These are phyloP conservation scores for Pythium scleroteichum DNA, from an alignment of 352 stramenopile genomes.

Conservation along the genomic window DNA sequence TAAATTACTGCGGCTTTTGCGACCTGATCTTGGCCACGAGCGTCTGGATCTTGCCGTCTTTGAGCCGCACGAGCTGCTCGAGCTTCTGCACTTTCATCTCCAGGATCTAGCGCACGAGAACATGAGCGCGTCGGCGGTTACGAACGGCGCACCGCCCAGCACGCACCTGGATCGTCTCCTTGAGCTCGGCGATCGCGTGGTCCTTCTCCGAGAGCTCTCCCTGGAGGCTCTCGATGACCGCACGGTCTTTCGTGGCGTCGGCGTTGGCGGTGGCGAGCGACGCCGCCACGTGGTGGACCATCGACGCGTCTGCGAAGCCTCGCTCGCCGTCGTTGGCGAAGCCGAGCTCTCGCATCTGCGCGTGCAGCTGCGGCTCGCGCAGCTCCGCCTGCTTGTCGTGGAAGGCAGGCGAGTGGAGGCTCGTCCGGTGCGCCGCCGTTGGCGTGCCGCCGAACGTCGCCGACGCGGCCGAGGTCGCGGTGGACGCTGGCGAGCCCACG, in stretches of 20 bases:
- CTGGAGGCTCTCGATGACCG: slow-evolving; percentile 32
- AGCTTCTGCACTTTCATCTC: slow-evolving; percentile 95
- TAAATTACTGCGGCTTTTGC: slow-evolving; percentile 56
- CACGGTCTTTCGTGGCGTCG: background rate
- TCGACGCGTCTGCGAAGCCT: slow-evolving; percentile 11
- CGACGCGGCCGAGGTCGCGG: slow-evolving; percentile 2
- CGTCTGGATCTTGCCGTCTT: slow-evolving; percentile 94
- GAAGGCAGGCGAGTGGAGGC: slow-evolving; percentile 18
- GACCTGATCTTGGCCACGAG: slow-evolving; percentile 83
- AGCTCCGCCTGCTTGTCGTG: slow-evolving; percentile 44
- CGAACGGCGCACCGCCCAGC: background rate
- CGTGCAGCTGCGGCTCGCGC: slow-evolving; percentile 36
- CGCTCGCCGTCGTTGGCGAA: slow-evolving; percentile 26
- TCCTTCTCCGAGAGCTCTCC: slow-evolving; percentile 68
- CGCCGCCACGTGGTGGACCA: slow-evolving; percentile 18
- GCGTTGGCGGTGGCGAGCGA: slow-evolving; percentile 7
- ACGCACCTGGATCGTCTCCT: slow-evolving; percentile 82
- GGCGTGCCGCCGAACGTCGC: slow-evolving; percentile 1
- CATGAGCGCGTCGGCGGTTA: background rate
- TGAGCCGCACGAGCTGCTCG: slow-evolving; percentile 93
- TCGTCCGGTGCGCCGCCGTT: background rate
- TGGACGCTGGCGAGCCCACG: slow-evolving; percentile 19
- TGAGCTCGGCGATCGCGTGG: slow-evolving; percentile 82
- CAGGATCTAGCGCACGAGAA: slow-evolving; percentile 65
- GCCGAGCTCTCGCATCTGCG: slow-evolving; percentile 33